These are phyloP conservation scores for Macrolepiota albuminosa DNA, from an alignment of 768 basidiomycete genomes.

Conservation along the genomic window DNA sequence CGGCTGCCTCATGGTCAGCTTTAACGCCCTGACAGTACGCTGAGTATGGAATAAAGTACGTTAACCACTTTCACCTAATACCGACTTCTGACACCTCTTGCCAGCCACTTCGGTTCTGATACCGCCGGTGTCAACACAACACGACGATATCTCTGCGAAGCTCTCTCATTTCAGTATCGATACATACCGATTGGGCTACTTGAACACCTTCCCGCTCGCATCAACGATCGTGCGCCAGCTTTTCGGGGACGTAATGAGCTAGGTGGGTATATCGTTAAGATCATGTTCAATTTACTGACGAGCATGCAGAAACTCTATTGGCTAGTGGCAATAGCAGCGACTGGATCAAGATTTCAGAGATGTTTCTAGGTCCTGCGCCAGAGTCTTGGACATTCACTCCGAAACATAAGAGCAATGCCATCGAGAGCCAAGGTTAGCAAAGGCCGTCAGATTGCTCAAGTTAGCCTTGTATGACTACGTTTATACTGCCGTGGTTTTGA, in stretches of 20 bases:
- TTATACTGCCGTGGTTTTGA: not conserved
- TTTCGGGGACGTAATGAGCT: constrained; percentile 87
- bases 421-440: constrained; percentile 46
- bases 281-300: not conserved
- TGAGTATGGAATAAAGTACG: constrained; percentile 79
- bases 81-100: not conserved
- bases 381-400: constrained; percentile 83
- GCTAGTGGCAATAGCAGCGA: constrained; percentile 75
- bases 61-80: not conserved
- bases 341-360: constrained; percentile 92
- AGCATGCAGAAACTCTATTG: constrained; percentile 69
- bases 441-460: not conserved
- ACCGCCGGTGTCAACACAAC: constrained; percentile 89
- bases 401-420: constrained; percentile 92
- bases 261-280: constrained; percentile 40
- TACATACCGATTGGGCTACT: constrained; percentile 93
- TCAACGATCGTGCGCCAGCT: constrained; percentile 90
- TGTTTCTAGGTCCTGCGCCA: constrained; percentile 88
- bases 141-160: constrained; percentile 90
- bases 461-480: not conserved
- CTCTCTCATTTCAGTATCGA: constrained; percentile 93
- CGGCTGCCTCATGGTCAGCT: not conserved
- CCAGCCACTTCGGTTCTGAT: constrained; percentile 80
- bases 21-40: constrained; percentile 50
- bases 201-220: constrained; percentile 69